Percentiles rank a stretch among this genome's conserved stretches.
These are phyloP conservation scores for Bipolaris victoriae DNA, from an alignment of 2,329 filamentous ascomycete species.

Conservation along the genomic window DNA sequence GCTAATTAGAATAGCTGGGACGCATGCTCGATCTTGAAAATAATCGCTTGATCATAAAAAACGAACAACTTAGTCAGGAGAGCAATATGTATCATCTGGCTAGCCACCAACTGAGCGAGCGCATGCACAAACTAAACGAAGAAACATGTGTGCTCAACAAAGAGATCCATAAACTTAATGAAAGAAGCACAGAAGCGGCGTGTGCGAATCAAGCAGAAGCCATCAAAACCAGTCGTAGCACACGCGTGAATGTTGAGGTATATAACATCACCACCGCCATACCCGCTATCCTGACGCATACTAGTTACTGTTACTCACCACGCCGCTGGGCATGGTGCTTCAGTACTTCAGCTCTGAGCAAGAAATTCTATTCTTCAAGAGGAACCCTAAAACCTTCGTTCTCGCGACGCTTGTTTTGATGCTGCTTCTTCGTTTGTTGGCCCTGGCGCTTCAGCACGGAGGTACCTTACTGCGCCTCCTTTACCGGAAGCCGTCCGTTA, in stretches of 20 bases:
- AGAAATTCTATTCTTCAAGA: constrained; percentile 8
- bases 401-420: constrained; percentile 4
- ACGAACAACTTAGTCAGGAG: background rate
- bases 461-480: background rate
- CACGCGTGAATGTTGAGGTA: constrained; percentile 14
- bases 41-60: constrained; percentile 1
- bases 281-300: background rate
- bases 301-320: constrained; percentile 9
- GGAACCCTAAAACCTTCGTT: constrained; percentile 6
- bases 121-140: background rate
- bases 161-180: constrained; percentile 4
- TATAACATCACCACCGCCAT: background rate
- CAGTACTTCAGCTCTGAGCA: constrained; percentile 16
- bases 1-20: too few species aligned
- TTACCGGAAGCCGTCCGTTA: background rate
- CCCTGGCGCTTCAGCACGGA: background rate
- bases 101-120: background rate
- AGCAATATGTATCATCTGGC: background rate
- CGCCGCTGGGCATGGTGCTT: constrained; percentile 6
- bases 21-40: constrained; percentile 10
- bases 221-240: constrained; percentile 10
- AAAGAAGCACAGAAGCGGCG: constrained; percentile 4
- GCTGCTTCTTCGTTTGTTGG: constrained; percentile 4
- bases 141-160: constrained; percentile 1
- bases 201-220: constrained; percentile 7